Percentiles rank a stretch among this genome's conserved stretches.
Conservation (phyloP, 2,329 filamentous ascomycete species). For the Epichloe hybrida region DNA sequence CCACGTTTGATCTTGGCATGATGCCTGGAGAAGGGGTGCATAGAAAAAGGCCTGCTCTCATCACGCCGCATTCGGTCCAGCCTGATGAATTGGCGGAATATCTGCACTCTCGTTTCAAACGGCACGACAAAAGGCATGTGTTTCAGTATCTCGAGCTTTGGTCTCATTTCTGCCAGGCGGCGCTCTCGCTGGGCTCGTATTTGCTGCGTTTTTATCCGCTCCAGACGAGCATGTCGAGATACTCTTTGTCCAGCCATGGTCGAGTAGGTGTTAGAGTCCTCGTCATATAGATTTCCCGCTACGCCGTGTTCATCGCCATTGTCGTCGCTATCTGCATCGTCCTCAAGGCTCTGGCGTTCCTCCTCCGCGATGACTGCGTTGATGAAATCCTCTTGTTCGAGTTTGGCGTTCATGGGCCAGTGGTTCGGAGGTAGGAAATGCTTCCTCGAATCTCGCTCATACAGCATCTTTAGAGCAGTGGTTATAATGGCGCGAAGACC, state of each 20-base stretch:
- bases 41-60: slow-evolving; percentile 5
- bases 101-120: slow-evolving; percentile 78
- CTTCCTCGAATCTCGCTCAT: slow-evolving; percentile 82
- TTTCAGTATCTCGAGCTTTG: slow-evolving; percentile 77
- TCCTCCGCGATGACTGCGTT: slow-evolving; percentile 79
- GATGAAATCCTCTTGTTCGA: slow-evolving; percentile 84
- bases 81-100: slow-evolving; percentile 85
- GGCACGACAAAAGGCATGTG: slow-evolving; percentile 97
- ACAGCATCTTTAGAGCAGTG: slow-evolving; percentile 70
- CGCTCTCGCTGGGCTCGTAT: slow-evolving; percentile 55
- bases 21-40: slow-evolving; percentile 38
- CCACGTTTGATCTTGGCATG: slow-evolving; percentile 69
- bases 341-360: slow-evolving; percentile 54
- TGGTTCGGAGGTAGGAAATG: slow-evolving; percentile 71
- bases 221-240: slow-evolving; percentile 49
- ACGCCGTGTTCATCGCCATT: slow-evolving; percentile 18
- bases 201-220: slow-evolving; percentile 50
- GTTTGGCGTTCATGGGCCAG: slow-evolving; percentile 83
- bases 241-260: slow-evolving; percentile 41
- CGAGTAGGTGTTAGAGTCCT: slow-evolving; percentile 14
- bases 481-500: slow-evolving; percentile 73
- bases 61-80: slow-evolving; percentile 40
- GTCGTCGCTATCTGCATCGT: slow-evolving; percentile 13
- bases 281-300: slow-evolving; percentile 21
- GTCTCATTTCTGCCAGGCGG: slow-evolving; percentile 65